Conservation (phyloP, 1,284 basidiomycete species). For the Inonotus hispidus region DNA sequence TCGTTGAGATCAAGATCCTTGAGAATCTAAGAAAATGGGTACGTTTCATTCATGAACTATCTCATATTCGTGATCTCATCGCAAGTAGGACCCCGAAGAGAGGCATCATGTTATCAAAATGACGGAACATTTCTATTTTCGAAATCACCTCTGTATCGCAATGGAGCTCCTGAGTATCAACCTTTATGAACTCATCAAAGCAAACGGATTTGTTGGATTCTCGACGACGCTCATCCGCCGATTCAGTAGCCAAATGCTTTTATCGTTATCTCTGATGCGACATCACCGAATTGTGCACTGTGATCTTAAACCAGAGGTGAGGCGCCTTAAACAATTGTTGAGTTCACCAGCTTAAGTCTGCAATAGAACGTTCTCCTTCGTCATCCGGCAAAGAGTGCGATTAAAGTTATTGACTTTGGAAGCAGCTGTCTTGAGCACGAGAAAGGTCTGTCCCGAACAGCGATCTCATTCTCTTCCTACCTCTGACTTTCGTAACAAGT, state of each 20-base stretch:
- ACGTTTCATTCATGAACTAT: constrained; percentile 27
- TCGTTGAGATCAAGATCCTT: constrained; percentile 98
- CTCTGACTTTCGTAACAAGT: constrained; percentile 46
- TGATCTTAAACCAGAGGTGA: constrained; percentile 96
- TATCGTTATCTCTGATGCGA: constrained; percentile 88
- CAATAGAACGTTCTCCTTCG: constrained; percentile 87
- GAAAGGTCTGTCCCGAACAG: constrained; percentile 66
- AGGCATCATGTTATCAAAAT: constrained; percentile 97
- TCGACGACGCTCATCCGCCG: constrained; percentile 91
- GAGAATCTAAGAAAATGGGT: constrained; percentile 97
- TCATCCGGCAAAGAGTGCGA: constrained; percentile 93
- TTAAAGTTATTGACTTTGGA: constrained; percentile 99
- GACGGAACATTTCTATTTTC: constrained; percentile 98
- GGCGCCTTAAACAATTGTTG: constrained; percentile 6
- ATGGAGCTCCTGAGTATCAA: constrained; percentile 99
- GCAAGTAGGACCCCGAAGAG: constrained; percentile 85
- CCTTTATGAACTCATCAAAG: constrained; percentile 98
- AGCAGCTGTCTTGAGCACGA: constrained; percentile 98
- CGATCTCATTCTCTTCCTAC: background rate
- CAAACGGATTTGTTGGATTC: constrained; percentile 97
- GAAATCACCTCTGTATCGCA: constrained; percentile 96
- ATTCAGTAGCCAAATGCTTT: constrained; percentile 94
- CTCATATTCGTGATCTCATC: background rate
- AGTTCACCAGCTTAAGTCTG: background rate
- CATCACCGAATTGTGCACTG: constrained; percentile 99